Conservation (phyloP, 164 flowering plant genomes). For the Saururus chinensis region DNA sequence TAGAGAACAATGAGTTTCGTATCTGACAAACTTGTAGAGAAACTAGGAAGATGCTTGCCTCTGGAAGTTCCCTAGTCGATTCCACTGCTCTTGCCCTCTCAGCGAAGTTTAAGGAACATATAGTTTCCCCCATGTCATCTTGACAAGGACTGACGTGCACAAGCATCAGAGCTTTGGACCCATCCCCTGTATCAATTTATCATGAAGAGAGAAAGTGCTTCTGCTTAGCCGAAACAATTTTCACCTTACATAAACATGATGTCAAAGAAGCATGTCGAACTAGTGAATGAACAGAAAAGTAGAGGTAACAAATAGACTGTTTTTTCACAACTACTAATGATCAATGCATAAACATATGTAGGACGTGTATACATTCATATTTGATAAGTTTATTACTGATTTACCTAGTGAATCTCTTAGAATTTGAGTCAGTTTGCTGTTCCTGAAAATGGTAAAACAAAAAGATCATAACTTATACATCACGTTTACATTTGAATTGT, state of each 20-base stretch:
- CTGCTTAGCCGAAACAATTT: too few relatives aligned
- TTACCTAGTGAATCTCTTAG: constrained; percentile 77
- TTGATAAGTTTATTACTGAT: not conserved
- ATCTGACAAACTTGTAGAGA: too few relatives aligned
- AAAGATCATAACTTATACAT: constrained; percentile 1
- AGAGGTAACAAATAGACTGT: not conserved
- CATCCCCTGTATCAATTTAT: constrained; percentile 34
- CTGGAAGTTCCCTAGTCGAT: constrained; percentile 36
- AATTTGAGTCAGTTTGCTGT: constrained; percentile 80
- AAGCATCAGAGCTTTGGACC: constrained; percentile 72
- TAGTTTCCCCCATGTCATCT: constrained; percentile 60
- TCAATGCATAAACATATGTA: too few relatives aligned
- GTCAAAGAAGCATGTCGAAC: not conserved
- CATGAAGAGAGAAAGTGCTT: too few relatives aligned
- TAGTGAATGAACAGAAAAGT: not conserved
- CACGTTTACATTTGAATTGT: too few relatives aligned
- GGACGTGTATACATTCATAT: too few relatives aligned
- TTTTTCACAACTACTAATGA: too few relatives aligned
- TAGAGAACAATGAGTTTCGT: not conserved
- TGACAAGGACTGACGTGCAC: constrained; percentile 63
- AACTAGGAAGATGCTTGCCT: constrained; percentile 23
- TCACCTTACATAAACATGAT: not conserved
- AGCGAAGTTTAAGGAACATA: constrained; percentile 61
- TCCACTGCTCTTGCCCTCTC: constrained; percentile 60
- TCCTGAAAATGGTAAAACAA: constrained; percentile 40